Evolutionary conservation across 352 stramenopile genomes (phyloP), one percentile per base, ranked within the genome.

Genomic region (Pythium oligandrum): DNA sequence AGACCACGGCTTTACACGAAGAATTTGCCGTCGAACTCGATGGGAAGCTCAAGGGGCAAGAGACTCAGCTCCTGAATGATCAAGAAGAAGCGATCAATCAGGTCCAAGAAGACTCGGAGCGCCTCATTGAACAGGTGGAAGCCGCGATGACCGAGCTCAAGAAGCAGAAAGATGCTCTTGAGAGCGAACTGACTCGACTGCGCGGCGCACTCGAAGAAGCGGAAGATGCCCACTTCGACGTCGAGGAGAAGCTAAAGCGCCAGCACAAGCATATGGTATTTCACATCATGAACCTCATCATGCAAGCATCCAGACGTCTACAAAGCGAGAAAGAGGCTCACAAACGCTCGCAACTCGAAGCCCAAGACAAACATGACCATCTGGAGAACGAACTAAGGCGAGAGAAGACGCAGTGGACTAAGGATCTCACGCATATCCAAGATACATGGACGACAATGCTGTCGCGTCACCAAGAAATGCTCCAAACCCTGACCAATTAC

Each of bases 31-130:
- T 49, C 3, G 64, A 79, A 35, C 47, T 87, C 4, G 59, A 67
- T 6, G 39, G 53, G 0, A 72, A 73, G 44, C 48, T 88, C 39
- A 58, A 70, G 8, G 70, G 75, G 12, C 73, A 86, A 36, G 77
- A 86, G 59, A 40, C 51, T 3, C 54, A 56, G 4, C 48, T 87
- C 2, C 37, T 75, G 26, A 70, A 70, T 5, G 76, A 88, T 3
- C 78, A 92, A 47, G 82, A 92, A 55, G 82, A 87, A 30, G 74
- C 79, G 1, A 88, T 92, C 40, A 68, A 70, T 4, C 75, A 89
- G 38, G 82, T 89, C 8, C 82, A 92, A 46, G 79, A 90, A 51
- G 82, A 92, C 47, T 88, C 79, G 4, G 82, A 92, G 54, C 74
- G 73, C 37, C 64, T 92, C 35, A 88, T 92, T 40, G 77, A 86